A percentile compares a stretch with the other conserved stretches of the same genome.
Conservation (phyloP, 345 rosid genomes). For the Chamaenerion angustifolium region DNA sequence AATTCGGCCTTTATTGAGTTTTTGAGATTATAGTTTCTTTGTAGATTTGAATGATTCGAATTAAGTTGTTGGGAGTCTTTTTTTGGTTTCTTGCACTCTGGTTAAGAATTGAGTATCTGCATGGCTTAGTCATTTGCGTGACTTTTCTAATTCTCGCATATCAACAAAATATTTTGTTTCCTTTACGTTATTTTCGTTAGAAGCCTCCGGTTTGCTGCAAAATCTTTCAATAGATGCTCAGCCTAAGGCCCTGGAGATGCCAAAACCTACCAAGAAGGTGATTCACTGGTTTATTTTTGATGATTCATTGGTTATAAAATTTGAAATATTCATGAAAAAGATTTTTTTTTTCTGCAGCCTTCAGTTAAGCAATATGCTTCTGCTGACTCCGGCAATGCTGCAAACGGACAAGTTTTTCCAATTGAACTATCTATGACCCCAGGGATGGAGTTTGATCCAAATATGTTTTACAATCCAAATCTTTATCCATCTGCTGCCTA, state of each 20-base stretch:
- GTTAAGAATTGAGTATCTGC: not conserved
- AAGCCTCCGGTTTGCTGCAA: constrained; percentile 31
- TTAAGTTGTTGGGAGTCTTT: too few species aligned
- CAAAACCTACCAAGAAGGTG: constrained; percentile 26
- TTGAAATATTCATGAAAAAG: not conserved
- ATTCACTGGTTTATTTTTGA: not conserved
- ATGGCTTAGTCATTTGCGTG: not conserved
- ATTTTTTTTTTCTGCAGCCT: constrained; percentile 10
- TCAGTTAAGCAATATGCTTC: constrained; percentile 20
- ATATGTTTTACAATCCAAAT: constrained; percentile 23
- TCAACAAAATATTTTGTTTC: constrained; percentile 6
- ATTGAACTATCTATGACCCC: constrained; percentile 23
- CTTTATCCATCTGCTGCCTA: constrained; percentile 19
- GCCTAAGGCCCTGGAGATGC: constrained; percentile 20
- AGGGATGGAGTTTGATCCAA: constrained; percentile 20
- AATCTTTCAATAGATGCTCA: constrained; percentile 20
- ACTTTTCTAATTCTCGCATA: too few species aligned
- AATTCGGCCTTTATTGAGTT: too few species aligned
- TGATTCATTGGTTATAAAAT: not conserved
- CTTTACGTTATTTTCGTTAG: constrained; percentile 10
- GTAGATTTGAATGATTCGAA: too few species aligned
- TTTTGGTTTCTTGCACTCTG: too few species aligned
- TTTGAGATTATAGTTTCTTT: too few species aligned
- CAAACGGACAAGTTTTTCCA: constrained; percentile 22
- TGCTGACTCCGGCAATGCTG: constrained; percentile 15